phyloP scores from a whole-genome alignment of 768 basidiomycete genomes.

The Lentinus tigrinus region DNA sequence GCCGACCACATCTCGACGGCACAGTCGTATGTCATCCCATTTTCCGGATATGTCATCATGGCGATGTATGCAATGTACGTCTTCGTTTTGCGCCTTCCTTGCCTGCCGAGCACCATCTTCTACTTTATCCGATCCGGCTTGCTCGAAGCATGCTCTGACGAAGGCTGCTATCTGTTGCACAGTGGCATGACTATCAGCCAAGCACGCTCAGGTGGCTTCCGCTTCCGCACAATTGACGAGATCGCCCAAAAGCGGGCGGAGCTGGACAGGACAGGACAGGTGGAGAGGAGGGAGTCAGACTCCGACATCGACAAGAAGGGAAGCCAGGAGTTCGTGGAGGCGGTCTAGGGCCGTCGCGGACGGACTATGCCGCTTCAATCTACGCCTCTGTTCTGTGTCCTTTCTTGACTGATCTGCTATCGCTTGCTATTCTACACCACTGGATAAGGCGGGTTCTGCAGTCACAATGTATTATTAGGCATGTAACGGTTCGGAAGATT shows the following conservation, averaged over 20 bases:
- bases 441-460: not conserved
- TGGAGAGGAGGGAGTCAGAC: constrained; percentile 2
- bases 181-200: constrained; percentile 58
- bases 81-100: not conserved
- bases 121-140: not conserved
- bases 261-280: constrained; percentile 1
- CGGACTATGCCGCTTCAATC: not conserved
- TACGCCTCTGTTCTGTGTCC: not conserved
- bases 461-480: constrained; percentile 11
- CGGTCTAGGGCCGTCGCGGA: constrained; percentile 5
- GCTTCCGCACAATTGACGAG: constrained; percentile 48
- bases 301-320: constrained; percentile 22
- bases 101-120: not conserved
- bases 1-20: constrained; percentile 48
- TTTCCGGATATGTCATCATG: constrained; percentile 60
- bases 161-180: constrained; percentile 7
- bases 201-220: constrained; percentile 47
- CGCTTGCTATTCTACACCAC: not conserved
- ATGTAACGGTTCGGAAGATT: not conserved
- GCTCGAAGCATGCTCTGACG: not conserved
- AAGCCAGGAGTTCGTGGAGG: constrained; percentile 17
- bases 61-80: constrained; percentile 55
- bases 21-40: constrained; percentile 59
- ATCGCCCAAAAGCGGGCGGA: constrained; percentile 26
- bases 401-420: not conserved